A percentile compares a stretch with the other conserved stretches of the same genome.
phyloP scores from a whole-genome alignment of 129 eudicot genomes.

The Helichrysum umbraculigerum region DNA sequence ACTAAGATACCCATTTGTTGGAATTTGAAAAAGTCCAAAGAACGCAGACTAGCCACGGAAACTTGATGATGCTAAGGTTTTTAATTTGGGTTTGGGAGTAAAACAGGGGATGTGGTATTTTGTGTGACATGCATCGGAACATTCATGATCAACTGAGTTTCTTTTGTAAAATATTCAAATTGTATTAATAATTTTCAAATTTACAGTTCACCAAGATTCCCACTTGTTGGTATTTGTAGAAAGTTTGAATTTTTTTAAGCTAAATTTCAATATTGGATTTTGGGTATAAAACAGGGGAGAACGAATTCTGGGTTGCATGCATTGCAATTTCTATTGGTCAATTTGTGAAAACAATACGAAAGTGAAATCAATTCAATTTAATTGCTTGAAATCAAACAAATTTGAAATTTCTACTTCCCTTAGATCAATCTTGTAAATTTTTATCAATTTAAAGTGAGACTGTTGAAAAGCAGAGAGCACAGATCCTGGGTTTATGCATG shows the following conservation, averaged over 20 bases:
- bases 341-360: neutral
- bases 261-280: conserved; percentile 11
- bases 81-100: conserved; percentile 17
- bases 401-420: neutral
- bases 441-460: conserved; percentile 8
- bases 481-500: conserved; percentile 30
- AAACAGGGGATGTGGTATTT: conserved; percentile 8
- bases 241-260: neutral
- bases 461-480: conserved; percentile 12
- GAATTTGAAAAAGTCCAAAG: neutral
- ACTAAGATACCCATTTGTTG: conserved; percentile 10
- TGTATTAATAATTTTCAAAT: neutral
- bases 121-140: conserved; percentile 34
- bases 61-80: neutral
- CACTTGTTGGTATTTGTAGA: conserved; percentile 5
- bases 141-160: neutral
- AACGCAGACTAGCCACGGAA: too few species aligned
- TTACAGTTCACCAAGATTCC: neutral
- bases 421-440: conserved; percentile 16
- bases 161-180: neutral
- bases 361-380: neutral
- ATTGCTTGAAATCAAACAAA: neutral
- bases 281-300: conserved; percentile 27
- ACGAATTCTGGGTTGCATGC: conserved; percentile 36
- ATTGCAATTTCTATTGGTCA: conserved; percentile 15